phyloP scores from a whole-genome alignment of 2,329 filamentous ascomycete species.

The Exophiala alcalophila region DNA sequence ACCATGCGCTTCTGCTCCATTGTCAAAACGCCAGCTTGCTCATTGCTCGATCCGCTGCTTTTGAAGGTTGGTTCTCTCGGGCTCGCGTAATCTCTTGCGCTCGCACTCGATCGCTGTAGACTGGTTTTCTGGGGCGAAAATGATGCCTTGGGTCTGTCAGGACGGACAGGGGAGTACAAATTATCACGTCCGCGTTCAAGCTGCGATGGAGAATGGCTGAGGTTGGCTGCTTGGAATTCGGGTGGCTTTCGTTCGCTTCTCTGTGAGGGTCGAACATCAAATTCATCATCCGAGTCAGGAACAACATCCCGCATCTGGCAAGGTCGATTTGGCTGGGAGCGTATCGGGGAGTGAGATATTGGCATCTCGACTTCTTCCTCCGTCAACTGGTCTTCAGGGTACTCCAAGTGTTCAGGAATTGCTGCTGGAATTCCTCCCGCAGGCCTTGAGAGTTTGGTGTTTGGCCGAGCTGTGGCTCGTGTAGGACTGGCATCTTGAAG shows the following conservation, averaged over 20 bases:
- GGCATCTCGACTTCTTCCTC: constrained; percentile 1
- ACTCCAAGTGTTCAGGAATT: background rate
- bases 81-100: background rate
- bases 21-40: constrained; percentile 4
- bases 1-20: constrained; percentile 18
- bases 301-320: constrained; percentile 9
- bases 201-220: background rate
- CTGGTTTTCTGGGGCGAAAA: constrained; percentile 5
- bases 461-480: background rate
- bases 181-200: background rate
- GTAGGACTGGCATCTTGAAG: constrained; percentile 1
- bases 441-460: no score
- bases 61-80: constrained; percentile 9
- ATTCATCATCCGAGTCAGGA: constrained; percentile 24
- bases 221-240: constrained; percentile 1
- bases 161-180: background rate
- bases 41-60: constrained; percentile 14
- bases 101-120: background rate
- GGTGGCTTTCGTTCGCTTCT: background rate
- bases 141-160: background rate
- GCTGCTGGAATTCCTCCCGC: no score
- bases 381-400: background rate
- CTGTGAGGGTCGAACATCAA: no score
- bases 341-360: background rate
- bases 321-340: background rate